Base-by-base conservation (phyloP, 768 basidiomycete genomes). In the Suillus hirtellus region DNA sequence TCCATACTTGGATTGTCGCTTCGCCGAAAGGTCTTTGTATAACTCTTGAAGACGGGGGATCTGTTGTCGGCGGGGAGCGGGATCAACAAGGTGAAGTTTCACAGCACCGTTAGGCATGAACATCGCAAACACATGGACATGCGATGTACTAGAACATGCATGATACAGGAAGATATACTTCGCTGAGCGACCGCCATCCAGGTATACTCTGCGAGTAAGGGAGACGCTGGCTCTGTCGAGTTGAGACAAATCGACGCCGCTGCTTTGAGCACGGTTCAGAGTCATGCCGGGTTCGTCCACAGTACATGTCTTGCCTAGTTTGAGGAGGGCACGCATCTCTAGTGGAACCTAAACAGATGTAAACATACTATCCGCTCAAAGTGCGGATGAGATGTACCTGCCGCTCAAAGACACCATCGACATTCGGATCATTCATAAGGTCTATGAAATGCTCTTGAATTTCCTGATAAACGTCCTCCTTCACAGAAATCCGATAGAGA, bases 151-250 rank as follows among this genome's bases (percentile, higher is more conserved):
- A 12, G 94, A 86, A 63, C 82, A 86, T 21, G 90, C 90, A 64
- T 99, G 96, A 71, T 93, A 97, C 15, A 99, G 82, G 78, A 96
- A 89, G 63, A 95, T 80, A 73, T 93, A 92, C 72, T 92, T 93
- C 49, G 86, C 81, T 10, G 80, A 79, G 63, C 79, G 80, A 2
- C 92, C 94, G 50, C 84, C 82, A 60, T 90, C 82, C 35, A 98
- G 85, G 72, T 98, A 99, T 35, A 78, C 79, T 60, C 85, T 83
- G 17, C 85, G 83, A 43, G 86, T 82, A 9, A 87, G 80, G 7
- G 86, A 84, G 4, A 83, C 69, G 2, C 75, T 78, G 1, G 87
- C 84, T 27, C 84, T 82, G 68, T 90, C 90, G 11, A 99, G 81
- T 69, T 98, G 93, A 59, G 78, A 77, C 37, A 99, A 81, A 67